Percentiles rank a stretch among this genome's conserved stretches.
Conservation (phyloP, 2,329 filamentous ascomycete genomes). For the Xylariomycetidae sp. region DNA sequence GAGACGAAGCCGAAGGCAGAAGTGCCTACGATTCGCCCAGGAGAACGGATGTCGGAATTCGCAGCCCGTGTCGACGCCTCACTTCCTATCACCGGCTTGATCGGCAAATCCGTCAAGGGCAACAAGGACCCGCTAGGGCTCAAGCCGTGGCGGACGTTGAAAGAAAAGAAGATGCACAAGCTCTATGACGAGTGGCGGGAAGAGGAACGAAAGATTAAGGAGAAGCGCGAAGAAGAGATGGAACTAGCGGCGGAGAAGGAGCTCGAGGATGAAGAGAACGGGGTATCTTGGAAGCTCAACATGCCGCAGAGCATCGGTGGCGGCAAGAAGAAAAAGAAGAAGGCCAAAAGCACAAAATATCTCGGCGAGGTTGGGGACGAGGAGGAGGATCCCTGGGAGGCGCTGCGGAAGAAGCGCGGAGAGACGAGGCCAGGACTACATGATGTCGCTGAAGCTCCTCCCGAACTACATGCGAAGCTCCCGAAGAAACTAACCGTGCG, state of each 20-base stretch:
- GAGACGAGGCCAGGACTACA: conserved; percentile 46
- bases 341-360: conserved; percentile 31
- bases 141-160: conserved; percentile 68
- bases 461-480: conserved; percentile 57
- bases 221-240: conserved; percentile 58
- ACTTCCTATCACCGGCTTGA: conserved; percentile 67
- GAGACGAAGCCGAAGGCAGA: conserved; percentile 23
- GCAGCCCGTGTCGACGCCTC: conserved; percentile 76
- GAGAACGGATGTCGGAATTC: conserved; percentile 79
- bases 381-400: conserved; percentile 71
- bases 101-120: conserved; percentile 53
- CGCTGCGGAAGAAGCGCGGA: conserved; percentile 61
- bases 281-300: conserved; percentile 42
- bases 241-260: conserved; percentile 59
- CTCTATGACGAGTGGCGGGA: conserved; percentile 73
- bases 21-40: conserved; percentile 68
- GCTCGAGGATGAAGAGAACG: conserved; percentile 50
- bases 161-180: conserved; percentile 77
- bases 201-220: conserved; percentile 57
- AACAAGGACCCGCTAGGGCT: conserved; percentile 59
- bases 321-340: conserved; percentile 39
- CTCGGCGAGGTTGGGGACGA: conserved; percentile 40
- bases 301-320: conserved; percentile 34
- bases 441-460: conserved; percentile 68
- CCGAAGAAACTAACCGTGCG: conserved; percentile 61